Evolutionary conservation across 179 eudicot genomes (phyloP), one percentile per base, ranked within the genome.

Genomic region (Spergularia azorica): DNA sequence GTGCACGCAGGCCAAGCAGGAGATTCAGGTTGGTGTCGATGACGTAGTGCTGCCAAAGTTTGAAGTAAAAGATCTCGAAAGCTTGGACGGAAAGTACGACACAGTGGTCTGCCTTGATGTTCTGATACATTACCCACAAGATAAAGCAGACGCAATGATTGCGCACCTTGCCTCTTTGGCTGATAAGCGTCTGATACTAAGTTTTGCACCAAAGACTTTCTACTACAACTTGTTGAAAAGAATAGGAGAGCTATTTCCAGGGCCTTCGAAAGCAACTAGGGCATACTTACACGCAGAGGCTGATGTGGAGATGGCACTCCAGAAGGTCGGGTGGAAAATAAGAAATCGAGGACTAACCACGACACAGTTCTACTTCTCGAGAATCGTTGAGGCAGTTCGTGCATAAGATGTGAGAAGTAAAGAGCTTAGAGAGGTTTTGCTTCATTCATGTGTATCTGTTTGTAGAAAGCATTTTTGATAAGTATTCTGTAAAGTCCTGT

Each of bases 261-360:
- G 99, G 15, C 97, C 98, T 63, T 86, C 81, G 41, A 92, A 95
- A 84, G 99, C 99, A 77, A 95, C 99, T 48, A 84, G 99, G 80
- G 99, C 98, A 11, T 95, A 95, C 82, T 89, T 95, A 41, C 99
- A 95, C 76, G 84, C 98, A 5, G 99, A 95, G 79, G 98, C 88
- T 59, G 99, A 95, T 83, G 88, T 95, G 4, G 99, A 95, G 79
- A 89, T 85, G 74, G 99, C 98, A 1, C 76, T 93, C 80, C 75
- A 70, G 72, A 95, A 93, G 78, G 98, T 83, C 41, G 99, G 99
- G 43, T 95, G 99, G 99, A 95, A 51, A 75, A 94, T 95, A 68
- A 86, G 85, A 79, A 91, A 91, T 86, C 89, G 88, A 82, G 98
- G 94, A 32, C 77, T 91, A 8, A 80, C 81, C 62, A 88, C 99